phyloP scores from a whole-genome alignment of 306 rosid species.

The Arachis stenosperma region DNA sequence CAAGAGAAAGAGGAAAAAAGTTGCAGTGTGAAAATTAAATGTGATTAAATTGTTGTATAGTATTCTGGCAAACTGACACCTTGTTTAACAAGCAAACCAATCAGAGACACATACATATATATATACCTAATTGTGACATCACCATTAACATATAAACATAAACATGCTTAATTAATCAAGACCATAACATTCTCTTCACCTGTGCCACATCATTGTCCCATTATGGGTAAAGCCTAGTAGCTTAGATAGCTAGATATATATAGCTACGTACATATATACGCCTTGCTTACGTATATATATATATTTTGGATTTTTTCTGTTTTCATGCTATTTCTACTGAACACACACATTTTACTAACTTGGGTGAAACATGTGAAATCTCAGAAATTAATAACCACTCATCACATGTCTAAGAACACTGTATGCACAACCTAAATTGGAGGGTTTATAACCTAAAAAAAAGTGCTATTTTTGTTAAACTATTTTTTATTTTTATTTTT shows the following conservation, averaged over 20 bases:
- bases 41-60: conserved; percentile 2
- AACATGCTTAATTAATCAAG: background rate
- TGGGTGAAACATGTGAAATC: conserved; percentile 31
- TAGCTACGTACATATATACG: background rate
- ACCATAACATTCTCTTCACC: conserved; percentile 6
- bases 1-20: no score
- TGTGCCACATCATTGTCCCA: background rate
- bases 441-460: no score
- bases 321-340: conserved; percentile 30
- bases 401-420: conserved; percentile 9
- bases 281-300: no score
- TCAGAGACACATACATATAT: conserved; percentile 10
- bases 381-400: conserved; percentile 18
- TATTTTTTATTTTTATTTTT: no score
- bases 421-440: no score
- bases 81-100: conserved; percentile 49
- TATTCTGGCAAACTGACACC: conserved; percentile 41
- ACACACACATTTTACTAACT: conserved; percentile 28
- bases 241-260: background rate
- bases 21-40: background rate
- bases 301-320: conserved; percentile 27
- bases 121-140: conserved; percentile 33
- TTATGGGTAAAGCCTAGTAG: conserved; percentile 10
- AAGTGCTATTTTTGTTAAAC: no score
- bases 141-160: background rate